Percentiles rank a stretch among this genome's conserved stretches.
These are phyloP conservation scores for Ogataea trehaloabstinens DNA, from an alignment of 805 yeast species.

Conservation along the genomic window DNA sequence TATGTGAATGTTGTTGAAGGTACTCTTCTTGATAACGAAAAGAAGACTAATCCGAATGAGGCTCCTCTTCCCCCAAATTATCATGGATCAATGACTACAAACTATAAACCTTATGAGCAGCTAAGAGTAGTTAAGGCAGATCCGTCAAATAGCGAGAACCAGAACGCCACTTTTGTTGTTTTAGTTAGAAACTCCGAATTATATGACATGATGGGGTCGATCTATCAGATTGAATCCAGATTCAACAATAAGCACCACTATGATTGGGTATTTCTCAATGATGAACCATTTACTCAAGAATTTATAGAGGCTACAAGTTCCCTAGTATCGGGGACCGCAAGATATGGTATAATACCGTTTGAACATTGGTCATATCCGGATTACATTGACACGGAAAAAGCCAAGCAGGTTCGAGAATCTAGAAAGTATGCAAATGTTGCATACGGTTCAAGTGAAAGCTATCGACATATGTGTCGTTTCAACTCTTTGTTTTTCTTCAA, in stretches of 20 bases:
- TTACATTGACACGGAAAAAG: constrained; percentile 41
- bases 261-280: constrained; percentile 50
- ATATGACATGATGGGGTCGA: constrained; percentile 38
- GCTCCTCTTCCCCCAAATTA: constrained; percentile 26
- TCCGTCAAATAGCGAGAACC: constrained; percentile 27
- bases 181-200: constrained; percentile 43
- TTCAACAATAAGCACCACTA: constrained; percentile 39
- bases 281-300: constrained; percentile 42
- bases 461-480: constrained; percentile 68
- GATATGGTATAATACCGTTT: constrained; percentile 45
- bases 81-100: constrained; percentile 19
- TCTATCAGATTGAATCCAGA: constrained; percentile 38
- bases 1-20: constrained; percentile 4
- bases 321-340: constrained; percentile 43
- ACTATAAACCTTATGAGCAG: constrained; percentile 26
- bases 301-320: constrained; percentile 39
- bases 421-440: constrained; percentile 39
- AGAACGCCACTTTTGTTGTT: constrained; percentile 60
- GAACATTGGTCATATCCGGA: constrained; percentile 55
- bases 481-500: constrained; percentile 53
- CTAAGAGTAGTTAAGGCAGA: constrained; percentile 15
- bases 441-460: constrained; percentile 64
- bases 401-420: constrained; percentile 35
- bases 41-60: constrained; percentile 15
- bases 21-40: constrained; percentile 20